Evolutionary conservation across 208 protist species (phyloP).

Genomic region (Histomonas meleagridis): DNA sequence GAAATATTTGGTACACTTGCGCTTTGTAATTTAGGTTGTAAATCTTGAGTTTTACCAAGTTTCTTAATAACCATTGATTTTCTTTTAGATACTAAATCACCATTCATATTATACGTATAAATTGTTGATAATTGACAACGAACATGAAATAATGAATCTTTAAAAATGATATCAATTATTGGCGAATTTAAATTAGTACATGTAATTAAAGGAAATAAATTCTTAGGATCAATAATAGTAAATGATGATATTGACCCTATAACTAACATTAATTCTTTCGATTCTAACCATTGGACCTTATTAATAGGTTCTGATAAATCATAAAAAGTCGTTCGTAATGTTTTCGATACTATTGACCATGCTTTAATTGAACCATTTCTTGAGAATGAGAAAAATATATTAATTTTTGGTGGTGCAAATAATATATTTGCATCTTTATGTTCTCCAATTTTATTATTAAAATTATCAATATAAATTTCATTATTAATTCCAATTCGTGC

Average conservation of each 20-base stretch:
- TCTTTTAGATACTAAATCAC: neutral
- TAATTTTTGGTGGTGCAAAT: neutral
- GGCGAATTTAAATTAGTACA: neutral
- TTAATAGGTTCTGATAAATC: neutral
- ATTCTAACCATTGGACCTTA: neutral
- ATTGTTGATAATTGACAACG: neutral
- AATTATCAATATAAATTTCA: neutral
- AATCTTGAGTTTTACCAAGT: neutral
- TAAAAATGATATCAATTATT: neutral
- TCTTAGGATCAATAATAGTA: neutral
- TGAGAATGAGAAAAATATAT: slow-evolving; percentile 22
- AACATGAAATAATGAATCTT: neutral
- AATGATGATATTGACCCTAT: neutral
- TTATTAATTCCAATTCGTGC: neutral
- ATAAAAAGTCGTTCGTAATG: neutral
- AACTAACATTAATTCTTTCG: neutral
- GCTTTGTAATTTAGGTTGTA: neutral
- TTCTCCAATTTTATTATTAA: neutral
- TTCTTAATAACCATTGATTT: neutral
- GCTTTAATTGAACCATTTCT: neutral
- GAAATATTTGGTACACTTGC: neutral
- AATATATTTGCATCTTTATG: neutral
- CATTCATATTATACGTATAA: neutral
- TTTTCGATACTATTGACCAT: neutral
- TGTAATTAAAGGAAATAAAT: neutral